Conservation (phyloP, 345 rosid species). For the Aethionema arabicum region DNA sequence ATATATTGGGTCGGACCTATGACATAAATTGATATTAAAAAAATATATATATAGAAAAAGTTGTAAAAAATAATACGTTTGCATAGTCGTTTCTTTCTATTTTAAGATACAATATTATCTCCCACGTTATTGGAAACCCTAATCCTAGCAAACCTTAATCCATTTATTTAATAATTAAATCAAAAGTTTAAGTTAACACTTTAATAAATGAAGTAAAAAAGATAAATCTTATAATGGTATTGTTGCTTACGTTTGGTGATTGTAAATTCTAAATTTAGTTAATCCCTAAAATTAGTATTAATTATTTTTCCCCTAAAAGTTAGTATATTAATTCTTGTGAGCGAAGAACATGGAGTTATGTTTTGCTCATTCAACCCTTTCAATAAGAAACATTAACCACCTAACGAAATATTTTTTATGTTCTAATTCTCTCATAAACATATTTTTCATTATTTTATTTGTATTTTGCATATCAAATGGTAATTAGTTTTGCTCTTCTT, state of each 20-base stretch:
- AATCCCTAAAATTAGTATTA: too few relatives aligned
- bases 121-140: too few relatives aligned
- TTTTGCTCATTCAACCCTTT: conserved; percentile 21
- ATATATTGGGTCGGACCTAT: too few relatives aligned
- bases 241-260: conserved; percentile 28
- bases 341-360: conserved; percentile 28
- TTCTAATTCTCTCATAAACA: conserved; percentile 19
- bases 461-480: conserved; percentile 23
- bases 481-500: conserved; percentile 5
- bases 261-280: conserved; percentile 26
- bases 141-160: too few relatives aligned
- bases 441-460: not conserved
- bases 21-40: too few relatives aligned
- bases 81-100: too few relatives aligned
- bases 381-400: conserved; percentile 18
- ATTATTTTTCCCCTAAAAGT: too few relatives aligned
- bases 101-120: too few relatives aligned
- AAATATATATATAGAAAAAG: too few relatives aligned
- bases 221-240: conserved; percentile 20
- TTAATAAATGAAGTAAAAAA: conserved; percentile 16
- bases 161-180: not conserved
- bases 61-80: too few relatives aligned
- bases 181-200: conserved; percentile 20
- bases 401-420: not conserved
- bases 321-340: conserved; percentile 12